Evolutionary conservation across 2,329 filamentous ascomycete species (phyloP), one percentile per base, ranked within the genome.

Genomic region (Microcera coccophila): DNA sequence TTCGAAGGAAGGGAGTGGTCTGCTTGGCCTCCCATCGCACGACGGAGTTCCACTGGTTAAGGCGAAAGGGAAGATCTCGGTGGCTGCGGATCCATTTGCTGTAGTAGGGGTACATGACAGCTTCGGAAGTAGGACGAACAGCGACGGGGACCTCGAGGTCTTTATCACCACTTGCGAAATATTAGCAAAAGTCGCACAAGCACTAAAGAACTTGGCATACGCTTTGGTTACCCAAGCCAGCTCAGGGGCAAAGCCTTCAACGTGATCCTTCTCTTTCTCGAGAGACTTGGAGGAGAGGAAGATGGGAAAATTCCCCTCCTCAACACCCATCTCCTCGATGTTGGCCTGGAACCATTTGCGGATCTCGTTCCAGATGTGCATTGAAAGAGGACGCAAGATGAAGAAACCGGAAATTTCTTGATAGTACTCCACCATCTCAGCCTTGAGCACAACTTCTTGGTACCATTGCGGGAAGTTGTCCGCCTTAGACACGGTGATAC

Each of bases 11-110:
- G 29, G 81, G 81, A n/a, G 80, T 84, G 18, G 79, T 83, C 66
- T 95, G 89, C 75, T 97, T 97, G 64, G 95, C 94, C 70, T 97
- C 93, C 93, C 93, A 97, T 59, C 91, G 82, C 37, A 96, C 77
- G 52, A 80, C 76, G 12, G 85, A 95, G 77, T 96, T 96, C 93
- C 93, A 98, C 69, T 98, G 93, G 73, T 97, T 97, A 54, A 97
- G 77, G 62, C 89, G 85, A 55, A 97, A 77, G 49, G 93, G 94
- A 45, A 98, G 83, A 62, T 98, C 93, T 60, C 94, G 82, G 71
- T 98, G 90, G 64, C 85, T 91, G 66, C 91, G 85, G 67, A 98
- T 97, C 88, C 93, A 95, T 71, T 95, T 93, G 54, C 88, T 79
- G 67, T 94, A 96, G 76, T 95, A 94, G 49, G 86, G 87, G 72